phyloP scores from a whole-genome alignment of 2,329 filamentous ascomycete species.

The Arthrinium puccinioides region DNA sequence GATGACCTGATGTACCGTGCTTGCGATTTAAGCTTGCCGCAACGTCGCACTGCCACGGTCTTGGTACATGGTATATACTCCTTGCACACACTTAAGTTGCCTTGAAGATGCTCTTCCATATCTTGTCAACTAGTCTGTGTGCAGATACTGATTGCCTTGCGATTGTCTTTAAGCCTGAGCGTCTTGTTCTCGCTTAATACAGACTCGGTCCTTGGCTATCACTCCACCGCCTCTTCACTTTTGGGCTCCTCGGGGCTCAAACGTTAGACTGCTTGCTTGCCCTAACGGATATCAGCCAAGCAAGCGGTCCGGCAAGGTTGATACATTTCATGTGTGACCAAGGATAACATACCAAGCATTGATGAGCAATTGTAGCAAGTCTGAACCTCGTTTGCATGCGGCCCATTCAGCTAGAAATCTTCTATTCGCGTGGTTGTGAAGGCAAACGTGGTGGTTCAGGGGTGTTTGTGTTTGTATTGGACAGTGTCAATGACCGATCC shows the following conservation, averaged over 20 bases:
- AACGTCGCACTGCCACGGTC: too few relatives aligned
- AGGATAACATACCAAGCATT: too few relatives aligned
- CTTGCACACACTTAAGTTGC: constrained; percentile 96
- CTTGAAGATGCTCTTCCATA: constrained; percentile 68
- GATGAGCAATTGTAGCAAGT: too few relatives aligned
- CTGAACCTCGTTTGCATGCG: too few relatives aligned
- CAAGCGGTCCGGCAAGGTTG: constrained; percentile 1
- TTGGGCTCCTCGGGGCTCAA: constrained; percentile 17
- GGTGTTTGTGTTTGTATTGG: too few relatives aligned
- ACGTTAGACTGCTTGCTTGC: not conserved
- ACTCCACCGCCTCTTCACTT: constrained; percentile 15
- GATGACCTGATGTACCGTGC: constrained; percentile 8
- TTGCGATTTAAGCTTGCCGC: too few relatives aligned
- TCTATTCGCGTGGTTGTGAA: too few relatives aligned
- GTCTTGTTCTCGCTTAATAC: constrained; percentile 41
- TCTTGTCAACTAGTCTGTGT: constrained; percentile 95
- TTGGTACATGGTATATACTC: too few relatives aligned
- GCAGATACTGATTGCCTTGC: constrained; percentile 63
- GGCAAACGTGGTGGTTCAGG: too few relatives aligned
- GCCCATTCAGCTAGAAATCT: too few relatives aligned
- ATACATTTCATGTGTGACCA: too few relatives aligned
- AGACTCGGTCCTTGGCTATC: constrained; percentile 28
- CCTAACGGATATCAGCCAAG: not conserved
- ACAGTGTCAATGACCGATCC: too few relatives aligned
- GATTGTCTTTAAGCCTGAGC: constrained; percentile 33